Evolutionary conservation across 1,284 basidiomycete genomes (phyloP).

Genomic region (Rhodofomes roseus): DNA sequence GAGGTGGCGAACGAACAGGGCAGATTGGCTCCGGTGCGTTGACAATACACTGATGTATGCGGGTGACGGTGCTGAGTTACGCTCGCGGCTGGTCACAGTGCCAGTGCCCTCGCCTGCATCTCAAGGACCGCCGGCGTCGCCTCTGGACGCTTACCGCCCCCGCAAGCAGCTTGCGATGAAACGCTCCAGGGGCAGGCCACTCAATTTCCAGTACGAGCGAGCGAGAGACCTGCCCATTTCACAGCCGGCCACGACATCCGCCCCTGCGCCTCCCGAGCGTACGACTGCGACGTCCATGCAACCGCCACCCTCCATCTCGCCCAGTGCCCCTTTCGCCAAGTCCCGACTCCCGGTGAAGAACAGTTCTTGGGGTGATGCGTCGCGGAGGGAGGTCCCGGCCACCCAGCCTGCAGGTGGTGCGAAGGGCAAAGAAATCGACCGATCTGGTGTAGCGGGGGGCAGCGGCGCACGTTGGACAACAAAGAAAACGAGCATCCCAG

Average conservation of each 20-base stretch:
- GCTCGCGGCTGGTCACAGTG: too few relatives aligned
- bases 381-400: not conserved
- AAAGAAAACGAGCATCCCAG: not conserved
- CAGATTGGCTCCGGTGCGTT: not conserved
- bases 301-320: not conserved
- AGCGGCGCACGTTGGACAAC: not conserved
- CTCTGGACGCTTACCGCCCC: not conserved
- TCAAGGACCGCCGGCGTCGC: not conserved
- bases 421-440: not conserved
- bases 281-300: not conserved
- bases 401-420: not conserved
- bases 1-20: not conserved
- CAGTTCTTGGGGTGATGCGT: not conserved
- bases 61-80: too few relatives aligned
- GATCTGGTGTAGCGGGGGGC: not conserved
- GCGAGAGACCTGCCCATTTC: not conserved
- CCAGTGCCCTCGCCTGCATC: not conserved
- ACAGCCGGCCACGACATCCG: not conserved
- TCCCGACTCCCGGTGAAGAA: not conserved
- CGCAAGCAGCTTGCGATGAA: constrained; percentile 1
- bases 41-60: not conserved
- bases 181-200: not conserved
- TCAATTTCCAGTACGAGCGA: not conserved
- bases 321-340: not conserved
- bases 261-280: not conserved